A percentile compares a stretch with the other conserved stretches of the same genome.
Conservation (phyloP, 768 basidiomycete genomes). For the Panaeolus cyanescens region DNA sequence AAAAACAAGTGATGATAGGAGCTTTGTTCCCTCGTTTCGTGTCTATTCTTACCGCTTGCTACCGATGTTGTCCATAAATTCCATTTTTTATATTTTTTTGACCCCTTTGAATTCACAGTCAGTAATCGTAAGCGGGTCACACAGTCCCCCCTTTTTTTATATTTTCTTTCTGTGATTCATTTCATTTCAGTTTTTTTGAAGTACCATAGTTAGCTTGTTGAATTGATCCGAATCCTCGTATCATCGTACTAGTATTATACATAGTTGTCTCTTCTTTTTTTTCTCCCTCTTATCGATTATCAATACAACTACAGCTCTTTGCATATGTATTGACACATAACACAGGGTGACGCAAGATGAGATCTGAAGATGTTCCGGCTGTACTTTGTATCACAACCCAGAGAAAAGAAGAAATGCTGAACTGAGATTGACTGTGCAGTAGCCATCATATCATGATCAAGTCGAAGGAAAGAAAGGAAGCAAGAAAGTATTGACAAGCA, state of each 20-base stretch:
- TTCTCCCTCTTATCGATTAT: neutral
- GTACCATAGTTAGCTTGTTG: slow-evolving; percentile 5
- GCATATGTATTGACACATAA: neutral
- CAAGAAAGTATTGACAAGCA: neutral
- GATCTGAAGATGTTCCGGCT: neutral
- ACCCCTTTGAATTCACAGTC: slow-evolving; percentile 12
- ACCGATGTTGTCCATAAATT: slow-evolving; percentile 30
- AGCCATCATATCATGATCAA: no score
- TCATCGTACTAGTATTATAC: neutral
- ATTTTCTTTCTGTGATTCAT: slow-evolving; percentile 9
- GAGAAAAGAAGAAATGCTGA: no score
- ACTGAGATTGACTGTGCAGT: no score
- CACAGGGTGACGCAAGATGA: neutral
- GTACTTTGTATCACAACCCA: no score
- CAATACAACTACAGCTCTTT: neutral
- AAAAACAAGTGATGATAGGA: slow-evolving; percentile 12
- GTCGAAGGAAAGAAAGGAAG: neutral
- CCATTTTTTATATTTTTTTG: slow-evolving; percentile 19
- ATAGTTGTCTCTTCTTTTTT: neutral
- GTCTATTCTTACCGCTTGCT: slow-evolving; percentile 19
- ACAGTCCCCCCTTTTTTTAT: slow-evolving; percentile 18
- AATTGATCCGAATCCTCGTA: neutral
- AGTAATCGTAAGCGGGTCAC: slow-evolving; percentile 14
- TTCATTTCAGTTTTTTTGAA: no score
- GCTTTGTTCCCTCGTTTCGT: slow-evolving; percentile 19